phyloP scores from a whole-genome alignment of 1,139 yeast genomes.

The Pneumocystis oryctolagi region DNA sequence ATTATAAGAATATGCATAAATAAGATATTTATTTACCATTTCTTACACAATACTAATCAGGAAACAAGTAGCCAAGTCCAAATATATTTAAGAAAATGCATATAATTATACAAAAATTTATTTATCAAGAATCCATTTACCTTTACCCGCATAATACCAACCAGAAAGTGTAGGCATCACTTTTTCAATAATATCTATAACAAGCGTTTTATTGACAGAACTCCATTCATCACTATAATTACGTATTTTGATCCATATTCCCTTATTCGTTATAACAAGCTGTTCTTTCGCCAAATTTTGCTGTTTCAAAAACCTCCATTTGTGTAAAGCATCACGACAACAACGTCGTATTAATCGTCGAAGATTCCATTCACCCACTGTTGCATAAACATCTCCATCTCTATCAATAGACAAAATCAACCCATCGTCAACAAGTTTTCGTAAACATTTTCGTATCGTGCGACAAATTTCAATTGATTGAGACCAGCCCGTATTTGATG shows the following conservation, averaged over 20 bases:
- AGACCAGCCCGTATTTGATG: not conserved
- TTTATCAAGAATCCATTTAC: not conserved
- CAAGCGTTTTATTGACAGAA: not conserved
- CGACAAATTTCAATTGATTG: slow-evolving; percentile 1
- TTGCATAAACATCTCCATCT: slow-evolving; percentile 1
- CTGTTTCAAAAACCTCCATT: not conserved
- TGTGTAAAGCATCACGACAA: not conserved
- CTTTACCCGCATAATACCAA: not conserved
- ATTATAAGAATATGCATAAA: no score
- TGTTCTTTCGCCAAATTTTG: not conserved
- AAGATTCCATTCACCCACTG: slow-evolving; percentile 9
- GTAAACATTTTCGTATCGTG: slow-evolving; percentile 4
- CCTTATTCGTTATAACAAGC: not conserved
- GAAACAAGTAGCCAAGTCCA: no score
- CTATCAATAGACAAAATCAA: not conserved
- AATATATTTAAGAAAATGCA: not conserved
- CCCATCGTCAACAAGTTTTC: slow-evolving; percentile 7
- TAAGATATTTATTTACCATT: no score
- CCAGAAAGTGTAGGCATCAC: not conserved
- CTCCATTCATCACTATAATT: not conserved
- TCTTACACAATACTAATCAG: no score
- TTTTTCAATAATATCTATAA: not conserved
- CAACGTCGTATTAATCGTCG: slow-evolving; percentile 2
- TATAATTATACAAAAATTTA: not conserved
- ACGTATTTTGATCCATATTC: not conserved